Base-by-base conservation (phyloP, 2,329 filamentous ascomycete species). In the Didymella arachidicola region DNA sequence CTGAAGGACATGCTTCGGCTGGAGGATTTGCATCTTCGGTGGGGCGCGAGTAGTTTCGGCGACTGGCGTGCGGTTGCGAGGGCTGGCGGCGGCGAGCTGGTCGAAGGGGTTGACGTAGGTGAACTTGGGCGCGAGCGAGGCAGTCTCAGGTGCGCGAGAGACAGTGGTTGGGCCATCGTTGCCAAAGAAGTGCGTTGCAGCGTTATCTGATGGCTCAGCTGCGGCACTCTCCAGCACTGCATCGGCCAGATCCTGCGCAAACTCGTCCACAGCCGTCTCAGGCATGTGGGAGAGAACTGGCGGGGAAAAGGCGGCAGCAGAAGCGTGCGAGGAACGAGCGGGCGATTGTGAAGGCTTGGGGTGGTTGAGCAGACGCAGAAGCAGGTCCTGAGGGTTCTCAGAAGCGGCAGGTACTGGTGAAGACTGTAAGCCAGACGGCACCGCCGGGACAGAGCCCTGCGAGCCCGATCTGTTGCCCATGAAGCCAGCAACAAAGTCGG, bases 301-400 rank as follows among this genome's bases (percentile, higher is more conserved):
- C 58, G 72, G 67, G 30, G 71, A 70, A 55, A 72, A 69, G 50
- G 68, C 63, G n/a, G 69, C 62, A 26, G 64, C 59, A 38, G 71
- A 70, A 26, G 67, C 68, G 22, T 65, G 66, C 46, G 70, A 65
- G 2, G 68, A 69, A 47, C 67, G 67, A 39, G 59, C 64, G 53
- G 73, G 72, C 30, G 66, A 67, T 69, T 68, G 76, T 53, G 76
- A 61, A 3, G 77, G 77, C 65, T 79, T 93, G 51, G 90, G 88
- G 47, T 90, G 88, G 71, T 93, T 95, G 63, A 99, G 84, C 58
- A 98, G 83, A 68, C 92, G 90, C 62, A 98, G 86, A 46, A 99
- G 83, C 72, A 95, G 91, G 63, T 94, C 89, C 77, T 96, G 91
- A 4, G 93, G 91, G 75, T 92, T 89, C 45, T 87, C 83, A 45